phyloP scores from a whole-genome alignment of 192 early-diverging fungal species.

The Fimicolochytrium jonesii region DNA sequence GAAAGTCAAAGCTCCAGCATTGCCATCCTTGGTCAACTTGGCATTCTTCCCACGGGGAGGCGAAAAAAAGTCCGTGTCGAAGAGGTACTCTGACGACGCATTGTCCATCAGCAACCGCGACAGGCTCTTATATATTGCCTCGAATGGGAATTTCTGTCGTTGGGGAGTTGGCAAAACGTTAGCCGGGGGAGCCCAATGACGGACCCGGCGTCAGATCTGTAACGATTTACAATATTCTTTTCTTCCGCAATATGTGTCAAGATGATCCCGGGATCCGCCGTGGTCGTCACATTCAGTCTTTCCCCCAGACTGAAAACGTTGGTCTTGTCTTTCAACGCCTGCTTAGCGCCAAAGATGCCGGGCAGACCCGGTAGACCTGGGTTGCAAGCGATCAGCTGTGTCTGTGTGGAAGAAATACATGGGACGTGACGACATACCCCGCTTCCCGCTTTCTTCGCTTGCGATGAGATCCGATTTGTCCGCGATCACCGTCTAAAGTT shows the following conservation, averaged over 20 bases:
- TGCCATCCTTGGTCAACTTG: conserved; percentile 14
- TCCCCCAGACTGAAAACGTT: conserved; percentile 84
- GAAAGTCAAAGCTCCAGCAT: conserved; percentile 51
- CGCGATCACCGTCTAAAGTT: conserved; percentile 53
- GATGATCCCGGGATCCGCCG: conserved; percentile 80
- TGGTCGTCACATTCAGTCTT: conserved; percentile 70
- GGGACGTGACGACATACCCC: conserved; percentile 38
- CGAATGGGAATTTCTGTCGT: conserved; percentile 69
- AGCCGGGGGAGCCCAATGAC: neutral
- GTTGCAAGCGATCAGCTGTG: neutral
- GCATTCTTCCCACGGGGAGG: conserved; percentile 57
- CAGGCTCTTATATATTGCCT: conserved; percentile 86
- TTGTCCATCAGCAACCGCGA: conserved; percentile 91
- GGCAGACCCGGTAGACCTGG: conserved; percentile 7
- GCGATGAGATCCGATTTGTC: conserved; percentile 86
- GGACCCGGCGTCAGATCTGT: no score
- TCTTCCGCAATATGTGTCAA: conserved; percentile 75
- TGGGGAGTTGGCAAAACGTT: neutral
- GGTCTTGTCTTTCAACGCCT: conserved; percentile 68
- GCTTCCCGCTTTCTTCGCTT: conserved; percentile 70
- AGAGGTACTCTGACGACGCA: conserved; percentile 91
- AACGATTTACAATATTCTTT: conserved; percentile 59
- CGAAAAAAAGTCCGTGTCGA: conserved; percentile 86
- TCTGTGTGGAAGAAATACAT: neutral
- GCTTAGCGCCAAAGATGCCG: conserved; percentile 51